A percentile compares a stretch with the other conserved stretches of the same genome.
These are phyloP conservation scores for Beauveria brongniartii DNA, from an alignment of 2,329 filamentous ascomycete species.

Conservation along the genomic window DNA sequence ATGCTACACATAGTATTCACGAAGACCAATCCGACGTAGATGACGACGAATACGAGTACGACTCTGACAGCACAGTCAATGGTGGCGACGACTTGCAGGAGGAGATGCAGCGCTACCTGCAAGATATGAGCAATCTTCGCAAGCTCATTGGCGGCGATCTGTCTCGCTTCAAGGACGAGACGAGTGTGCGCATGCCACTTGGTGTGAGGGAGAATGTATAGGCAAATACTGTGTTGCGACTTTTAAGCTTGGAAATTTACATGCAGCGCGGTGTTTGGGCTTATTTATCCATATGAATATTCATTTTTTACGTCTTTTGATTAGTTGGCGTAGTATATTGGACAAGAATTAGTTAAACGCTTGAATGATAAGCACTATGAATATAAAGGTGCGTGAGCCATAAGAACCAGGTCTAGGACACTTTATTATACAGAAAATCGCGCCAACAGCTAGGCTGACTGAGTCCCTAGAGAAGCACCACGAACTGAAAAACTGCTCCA, in stretches of 20 bases:
- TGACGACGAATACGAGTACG: conserved; percentile 51
- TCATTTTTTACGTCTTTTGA: background rate
- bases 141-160: conserved; percentile 68
- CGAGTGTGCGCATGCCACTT: conserved; percentile 46
- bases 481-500: too few species aligned
- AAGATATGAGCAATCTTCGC: conserved; percentile 65
- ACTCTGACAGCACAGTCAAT: conserved; percentile 37
- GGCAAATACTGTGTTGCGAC: background rate
- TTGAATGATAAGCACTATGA: background rate
- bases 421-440: background rate
- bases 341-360: background rate
- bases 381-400: background rate
- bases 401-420: background rate
- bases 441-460: background rate
- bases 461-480: background rate
- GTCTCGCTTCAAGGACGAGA: conserved; percentile 55
- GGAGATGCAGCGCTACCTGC: conserved; percentile 77
- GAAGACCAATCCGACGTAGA: conserved; percentile 39
- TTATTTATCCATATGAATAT: background rate
- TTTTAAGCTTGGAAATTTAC: background rate
- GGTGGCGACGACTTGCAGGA: conserved; percentile 63
- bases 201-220: conserved; percentile 35
- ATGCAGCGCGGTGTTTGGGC: conserved; percentile 23
- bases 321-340: background rate
- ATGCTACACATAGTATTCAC: conserved; percentile 28